A percentile compares a stretch with the other conserved stretches of the same genome.
phyloP scores from a whole-genome alignment of 164 flowering plant genomes.

The Vitis rotundifolia region DNA sequence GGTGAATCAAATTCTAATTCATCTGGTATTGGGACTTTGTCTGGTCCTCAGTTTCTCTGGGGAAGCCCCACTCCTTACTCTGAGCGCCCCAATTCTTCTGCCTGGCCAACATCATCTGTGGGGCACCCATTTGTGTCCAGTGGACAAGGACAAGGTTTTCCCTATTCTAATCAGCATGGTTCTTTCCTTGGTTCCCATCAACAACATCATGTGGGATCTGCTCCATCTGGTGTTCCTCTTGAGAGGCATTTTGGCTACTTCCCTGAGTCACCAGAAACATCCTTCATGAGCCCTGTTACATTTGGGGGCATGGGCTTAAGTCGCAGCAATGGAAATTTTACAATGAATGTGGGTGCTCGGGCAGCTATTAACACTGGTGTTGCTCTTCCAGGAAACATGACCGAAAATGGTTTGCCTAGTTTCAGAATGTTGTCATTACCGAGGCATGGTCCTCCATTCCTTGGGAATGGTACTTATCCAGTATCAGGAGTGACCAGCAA shows the following conservation, averaged over 20 bases:
- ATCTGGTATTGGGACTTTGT: slow-evolving; percentile 63
- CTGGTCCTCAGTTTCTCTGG: slow-evolving; percentile 93
- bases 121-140: slow-evolving; percentile 46
- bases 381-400: slow-evolving; percentile 47
- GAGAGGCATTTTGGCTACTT: slow-evolving; percentile 69
- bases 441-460: slow-evolving; percentile 53
- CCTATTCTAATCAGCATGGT: slow-evolving; percentile 42
- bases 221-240: slow-evolving; percentile 80
- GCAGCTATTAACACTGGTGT: slow-evolving; percentile 44
- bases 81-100: slow-evolving; percentile 51
- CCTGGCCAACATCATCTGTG: slow-evolving; percentile 58
- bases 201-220: slow-evolving; percentile 89
- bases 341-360: slow-evolving; percentile 57
- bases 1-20: slow-evolving; percentile 55
- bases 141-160: slow-evolving; percentile 53
- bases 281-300: slow-evolving; percentile 47
- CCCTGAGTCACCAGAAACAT: slow-evolving; percentile 75
- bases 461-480: slow-evolving; percentile 49
- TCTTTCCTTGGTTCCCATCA: slow-evolving; percentile 54
- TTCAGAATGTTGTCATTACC: slow-evolving; percentile 64
- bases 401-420: slow-evolving; percentile 71
- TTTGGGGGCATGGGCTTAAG: slow-evolving; percentile 50
- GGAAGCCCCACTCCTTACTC: slow-evolving; percentile 77
- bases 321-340: slow-evolving; percentile 46
- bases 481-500: slow-evolving; percentile 29